Evolutionary conservation across 2,329 filamentous ascomycete genomes (phyloP), one percentile per base, ranked within the genome.

Genomic region (Calonectria hawksworthii): DNA sequence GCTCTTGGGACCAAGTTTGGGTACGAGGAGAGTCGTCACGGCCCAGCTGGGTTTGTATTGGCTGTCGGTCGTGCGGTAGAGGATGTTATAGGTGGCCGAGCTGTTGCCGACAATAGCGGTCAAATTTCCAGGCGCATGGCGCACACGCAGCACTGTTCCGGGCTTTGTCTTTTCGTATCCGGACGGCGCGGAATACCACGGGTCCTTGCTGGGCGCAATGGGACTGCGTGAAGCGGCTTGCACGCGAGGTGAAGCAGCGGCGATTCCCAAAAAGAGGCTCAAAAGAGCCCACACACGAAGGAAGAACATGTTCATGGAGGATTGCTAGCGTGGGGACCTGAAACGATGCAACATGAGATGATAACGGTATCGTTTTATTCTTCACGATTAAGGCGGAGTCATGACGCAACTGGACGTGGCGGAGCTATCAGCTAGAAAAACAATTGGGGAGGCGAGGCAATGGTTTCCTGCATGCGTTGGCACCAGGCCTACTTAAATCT

Each of bases 11-110:
- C 78, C 76, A 21, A 81, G 61, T 26, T 74, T 68, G 6, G 79
- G 79, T 2, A 79, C 73, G 8, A 77, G 70, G 0, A 81, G 52
- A 34, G 79, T 81, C 0, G 79, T 81, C 1, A 81, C 79, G 3
- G 79, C 78, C 79, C 79, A 81, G 4, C 74, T 51, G 0, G 79
- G 76, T 36, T 69, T 79, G 21, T 81, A 80, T 26, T 74, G 76
- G 67, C 79, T 81, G 44, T 80, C 77, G 0, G 79, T 81, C 0
- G 79, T 81, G 32, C 79, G 79, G 66, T 76, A 81, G 14, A 81
- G 77, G 4, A 81, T 73, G 18, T 81, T 81, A 32, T 81, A 81
- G 0, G 54, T 68, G 1, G 78, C 77, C 4, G 79, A 80, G 16
- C 68, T 66, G 36, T 81, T 81, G 26, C 77, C 68, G 0, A 66